These are phyloP conservation scores for Solanum piurae DNA, from an alignment of 257 asterid species.

Conservation along the genomic window DNA sequence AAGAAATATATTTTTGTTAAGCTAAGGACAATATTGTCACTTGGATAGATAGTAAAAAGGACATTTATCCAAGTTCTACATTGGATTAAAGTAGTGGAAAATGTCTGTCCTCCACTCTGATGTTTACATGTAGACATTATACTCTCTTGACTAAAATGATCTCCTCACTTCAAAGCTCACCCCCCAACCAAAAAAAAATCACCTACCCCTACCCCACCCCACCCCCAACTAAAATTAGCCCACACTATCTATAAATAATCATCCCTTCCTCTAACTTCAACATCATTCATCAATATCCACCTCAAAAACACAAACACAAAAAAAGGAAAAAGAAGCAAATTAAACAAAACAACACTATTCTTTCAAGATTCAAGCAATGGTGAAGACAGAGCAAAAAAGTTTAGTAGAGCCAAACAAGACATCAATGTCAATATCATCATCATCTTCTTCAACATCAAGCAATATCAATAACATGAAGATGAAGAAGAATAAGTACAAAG, in stretches of 20 bases:
- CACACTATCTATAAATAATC: constrained; percentile 22
- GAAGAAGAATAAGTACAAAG: constrained; percentile 70
- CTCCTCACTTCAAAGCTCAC: neutral
- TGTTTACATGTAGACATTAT: constrained; percentile 15
- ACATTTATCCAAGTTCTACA: neutral
- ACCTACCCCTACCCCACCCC: neutral
- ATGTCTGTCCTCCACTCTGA: constrained; percentile 55
- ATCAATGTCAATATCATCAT: neutral
- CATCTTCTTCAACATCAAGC: constrained; percentile 13
- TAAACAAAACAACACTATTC: neutral
- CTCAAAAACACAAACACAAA: neutral
- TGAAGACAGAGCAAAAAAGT: constrained; percentile 36
- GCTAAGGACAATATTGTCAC: constrained; percentile 11
- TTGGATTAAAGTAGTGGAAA: constrained; percentile 27
- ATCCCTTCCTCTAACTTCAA: constrained; percentile 7
- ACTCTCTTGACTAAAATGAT: constrained; percentile 32
- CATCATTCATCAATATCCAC: neutral
- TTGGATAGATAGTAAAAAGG: constrained; percentile 5
- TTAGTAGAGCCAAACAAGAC: neutral
- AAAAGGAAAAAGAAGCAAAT: neutral
- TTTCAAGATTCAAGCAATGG: constrained; percentile 22
- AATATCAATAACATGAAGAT: neutral
- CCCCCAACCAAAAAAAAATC: neutral
- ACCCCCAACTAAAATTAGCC: neutral
- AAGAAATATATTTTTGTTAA: neutral